Evolutionary conservation across 2,329 filamentous ascomycete species (phyloP), one percentile per base, ranked within the genome.

Genomic region (Calonectria montana): DNA sequence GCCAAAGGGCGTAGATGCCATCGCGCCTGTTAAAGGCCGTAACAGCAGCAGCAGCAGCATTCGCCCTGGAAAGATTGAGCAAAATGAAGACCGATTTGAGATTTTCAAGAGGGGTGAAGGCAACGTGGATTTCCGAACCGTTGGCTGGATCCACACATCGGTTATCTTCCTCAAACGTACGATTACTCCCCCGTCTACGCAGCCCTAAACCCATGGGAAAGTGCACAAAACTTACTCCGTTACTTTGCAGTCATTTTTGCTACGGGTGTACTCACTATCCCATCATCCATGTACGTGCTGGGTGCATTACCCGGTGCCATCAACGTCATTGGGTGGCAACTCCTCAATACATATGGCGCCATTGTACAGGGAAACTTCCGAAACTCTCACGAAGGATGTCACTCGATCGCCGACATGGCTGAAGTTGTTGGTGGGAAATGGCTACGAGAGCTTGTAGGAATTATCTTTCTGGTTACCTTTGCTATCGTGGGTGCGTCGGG

Each of bases 401-500:
- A 85, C 67, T 83, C 82, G 0, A 64, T 81, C 47, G 75, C 75
- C 3, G 75, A 77, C 71, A 92, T 92, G 89, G 89, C 88, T 1
- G 80, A 87, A 25, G 83, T 89, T 0, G 85, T 92, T 0, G 89
- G 90, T 1, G 90, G 90, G 0, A 76, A 79, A 1, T 81, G 87
- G 73, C 75, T 88, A 13, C 87, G 85, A 65, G 90, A 92, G 77
- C 50, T 91, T 0, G 84, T 86, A 12, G 90, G 90, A 0, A 76
- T 86, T 0, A 79, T 92, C 2, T 92, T 91, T 80, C 85, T 91
- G 18, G 80, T 91, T 8, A 88, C 88, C 4, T 91, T 90, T 70
- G 75, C 91, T 47, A 87, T 92, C 16, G 87, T 87, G 41, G 85
- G 86, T 10, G 90, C 87, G 1, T 88, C 87, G 1, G 90, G 90